Evolutionary conservation across 2,329 filamentous ascomycete genomes (phyloP).

Genomic region (Phyllosticta citrichinensis): DNA sequence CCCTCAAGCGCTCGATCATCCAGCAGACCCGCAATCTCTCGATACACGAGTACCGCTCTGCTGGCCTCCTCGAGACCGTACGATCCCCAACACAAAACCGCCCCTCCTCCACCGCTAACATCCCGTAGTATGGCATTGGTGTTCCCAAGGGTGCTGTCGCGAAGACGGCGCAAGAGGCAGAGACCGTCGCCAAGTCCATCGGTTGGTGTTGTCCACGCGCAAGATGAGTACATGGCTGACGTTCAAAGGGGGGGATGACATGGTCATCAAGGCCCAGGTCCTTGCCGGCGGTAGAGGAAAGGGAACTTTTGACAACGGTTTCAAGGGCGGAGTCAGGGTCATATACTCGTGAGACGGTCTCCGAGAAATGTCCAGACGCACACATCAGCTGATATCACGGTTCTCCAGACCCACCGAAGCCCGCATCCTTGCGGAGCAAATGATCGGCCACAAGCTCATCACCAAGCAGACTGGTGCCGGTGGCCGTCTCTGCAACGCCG

Average conservation of each 20-base stretch:
- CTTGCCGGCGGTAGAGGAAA: constrained; percentile 96
- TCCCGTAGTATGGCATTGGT: constrained; percentile 74
- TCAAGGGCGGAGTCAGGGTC: constrained; percentile 96
- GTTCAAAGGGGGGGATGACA: constrained; percentile 63
- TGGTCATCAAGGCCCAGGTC: constrained; percentile 99
- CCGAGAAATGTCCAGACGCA: constrained; percentile 5
- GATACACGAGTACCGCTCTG: constrained; percentile 97
- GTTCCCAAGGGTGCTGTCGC: constrained; percentile 87
- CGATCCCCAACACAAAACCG: constrained; percentile 14
- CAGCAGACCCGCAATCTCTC: constrained; percentile 84
- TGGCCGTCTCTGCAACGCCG: constrained; percentile 89
- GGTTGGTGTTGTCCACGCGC: constrained; percentile 39
- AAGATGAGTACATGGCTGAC: neutral
- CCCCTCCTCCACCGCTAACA: constrained; percentile 11
- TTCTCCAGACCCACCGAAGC: constrained; percentile 63
- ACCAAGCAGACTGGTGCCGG: constrained; percentile 97
- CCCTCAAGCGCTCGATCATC: constrained; percentile 45
- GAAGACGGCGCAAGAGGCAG: constrained; percentile 73
- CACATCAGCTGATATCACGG: constrained; percentile 6
- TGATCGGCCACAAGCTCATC: constrained; percentile 99
- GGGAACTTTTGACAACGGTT: constrained; percentile 93
- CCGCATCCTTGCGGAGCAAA: constrained; percentile 96
- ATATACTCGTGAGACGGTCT: constrained; percentile 71
- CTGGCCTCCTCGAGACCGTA: constrained; percentile 70
- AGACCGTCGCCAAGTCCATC: constrained; percentile 81